Evolutionary conservation across 306 rosid genomes (phyloP).

Genomic region (Alnus rubra): DNA sequence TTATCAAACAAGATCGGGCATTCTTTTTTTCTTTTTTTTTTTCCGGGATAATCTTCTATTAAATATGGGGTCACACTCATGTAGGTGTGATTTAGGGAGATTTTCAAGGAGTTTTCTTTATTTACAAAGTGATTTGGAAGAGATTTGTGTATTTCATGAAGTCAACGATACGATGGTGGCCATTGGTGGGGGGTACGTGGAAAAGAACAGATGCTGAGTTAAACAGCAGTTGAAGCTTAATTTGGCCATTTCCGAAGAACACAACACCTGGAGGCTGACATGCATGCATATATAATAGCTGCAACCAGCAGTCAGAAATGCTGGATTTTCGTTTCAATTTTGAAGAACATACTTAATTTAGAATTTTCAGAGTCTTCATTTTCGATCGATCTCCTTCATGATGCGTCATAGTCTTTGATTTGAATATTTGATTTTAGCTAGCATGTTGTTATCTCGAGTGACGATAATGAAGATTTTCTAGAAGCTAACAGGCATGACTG

Average conservation of each 20-base stretch:
- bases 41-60: no score
- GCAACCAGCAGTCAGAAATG: background rate
- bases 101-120: background rate
- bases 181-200: background rate
- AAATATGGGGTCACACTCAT: background rate
- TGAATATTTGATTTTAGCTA: background rate
- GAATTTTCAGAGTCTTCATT: background rate
- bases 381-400: background rate
- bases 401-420: background rate
- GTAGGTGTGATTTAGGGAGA: background rate
- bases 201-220: no score
- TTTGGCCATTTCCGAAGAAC: background rate
- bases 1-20: no score
- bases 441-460: background rate
- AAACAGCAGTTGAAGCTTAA: background rate
- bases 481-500: background rate
- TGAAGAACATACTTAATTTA: no score
- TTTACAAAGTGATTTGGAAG: background rate
- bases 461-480: background rate
- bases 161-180: background rate
- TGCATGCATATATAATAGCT: no score
- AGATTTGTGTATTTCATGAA: background rate
- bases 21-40: no score
- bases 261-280: background rate
- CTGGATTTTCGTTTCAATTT: background rate